Conservation (phyloP, 345 rosid species). For the Eucalyptus curtisii region DNA sequence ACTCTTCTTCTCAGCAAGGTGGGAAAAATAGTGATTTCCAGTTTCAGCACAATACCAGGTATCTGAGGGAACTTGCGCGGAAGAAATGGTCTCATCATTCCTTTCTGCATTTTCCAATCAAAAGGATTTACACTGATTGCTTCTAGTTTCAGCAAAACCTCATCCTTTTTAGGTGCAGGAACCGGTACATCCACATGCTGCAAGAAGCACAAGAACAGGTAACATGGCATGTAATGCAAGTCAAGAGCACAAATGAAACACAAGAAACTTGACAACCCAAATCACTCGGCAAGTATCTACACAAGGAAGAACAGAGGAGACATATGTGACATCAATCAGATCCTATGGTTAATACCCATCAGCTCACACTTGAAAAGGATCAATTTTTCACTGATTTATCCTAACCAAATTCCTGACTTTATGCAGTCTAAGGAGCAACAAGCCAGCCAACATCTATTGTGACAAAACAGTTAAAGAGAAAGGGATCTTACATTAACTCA, state of each 20-base stretch:
- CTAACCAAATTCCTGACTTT: neutral
- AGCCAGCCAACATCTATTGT: neutral
- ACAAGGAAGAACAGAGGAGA: neutral
- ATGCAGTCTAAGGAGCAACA: neutral
- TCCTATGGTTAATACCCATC: neutral
- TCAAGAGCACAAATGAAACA: neutral
- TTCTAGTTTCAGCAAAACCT: slow-evolving; percentile 1
- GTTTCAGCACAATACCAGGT: neutral
- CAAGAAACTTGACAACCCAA: neutral
- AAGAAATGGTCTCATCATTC: neutral
- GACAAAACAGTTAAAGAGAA: neutral
- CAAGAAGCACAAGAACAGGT: neutral
- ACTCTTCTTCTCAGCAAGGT: neutral
- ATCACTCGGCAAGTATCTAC: neutral
- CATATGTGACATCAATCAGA: neutral
- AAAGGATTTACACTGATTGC: neutral
- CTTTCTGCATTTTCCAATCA: slow-evolving; percentile 9
- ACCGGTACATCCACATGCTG: slow-evolving; percentile 1
- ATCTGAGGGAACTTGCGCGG: slow-evolving; percentile 15
- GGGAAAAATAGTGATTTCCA: neutral
- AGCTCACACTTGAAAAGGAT: neutral
- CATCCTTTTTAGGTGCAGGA: neutral
- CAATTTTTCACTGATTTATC: neutral
- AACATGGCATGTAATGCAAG: neutral
- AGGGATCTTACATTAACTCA: neutral